phyloP scores from a whole-genome alignment of 805 yeast species.

The Candida tallmaniae region DNA sequence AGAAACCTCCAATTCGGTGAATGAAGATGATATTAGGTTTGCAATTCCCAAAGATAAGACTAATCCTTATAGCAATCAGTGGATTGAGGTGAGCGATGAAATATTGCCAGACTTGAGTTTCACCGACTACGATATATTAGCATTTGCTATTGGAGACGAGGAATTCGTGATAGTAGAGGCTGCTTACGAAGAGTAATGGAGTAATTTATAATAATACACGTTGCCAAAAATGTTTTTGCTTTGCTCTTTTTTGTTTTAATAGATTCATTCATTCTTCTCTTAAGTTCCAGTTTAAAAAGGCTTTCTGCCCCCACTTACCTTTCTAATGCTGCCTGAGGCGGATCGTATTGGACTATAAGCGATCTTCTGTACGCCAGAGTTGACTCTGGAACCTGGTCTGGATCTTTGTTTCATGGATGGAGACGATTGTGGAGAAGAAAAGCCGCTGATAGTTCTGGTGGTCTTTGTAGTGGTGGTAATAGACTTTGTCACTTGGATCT shows the following conservation, averaged over 20 bases:
- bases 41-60: conserved; percentile 41
- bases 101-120: conserved; percentile 26
- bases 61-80: conserved; percentile 29
- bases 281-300: conserved; percentile 1
- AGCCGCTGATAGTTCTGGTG: conserved; percentile 11
- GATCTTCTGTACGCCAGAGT: conserved; percentile 13
- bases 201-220: not conserved
- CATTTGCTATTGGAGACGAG: conserved; percentile 38
- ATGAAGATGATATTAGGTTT: conserved; percentile 24
- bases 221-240: not conserved
- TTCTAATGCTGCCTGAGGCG: conserved; percentile 21
- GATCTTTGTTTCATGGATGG: conserved; percentile 16
- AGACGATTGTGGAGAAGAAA: conserved; percentile 14
- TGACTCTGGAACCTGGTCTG: conserved; percentile 16
- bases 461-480: conserved; percentile 11
- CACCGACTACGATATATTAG: conserved; percentile 38
- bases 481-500: conserved; percentile 20
- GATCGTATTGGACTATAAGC: conserved; percentile 15
- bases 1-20: conserved; percentile 9
- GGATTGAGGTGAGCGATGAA: conserved; percentile 30
- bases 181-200: conserved; percentile 24
- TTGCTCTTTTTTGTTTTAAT: not conserved
- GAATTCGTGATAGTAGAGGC: conserved; percentile 31
- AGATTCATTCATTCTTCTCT: not conserved
- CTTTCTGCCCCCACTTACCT: conserved; percentile 19